Evolutionary conservation across 2,329 filamentous ascomycete species (phyloP), one percentile per base, ranked within the genome.

Genomic region (Colletotrichum salicis): DNA sequence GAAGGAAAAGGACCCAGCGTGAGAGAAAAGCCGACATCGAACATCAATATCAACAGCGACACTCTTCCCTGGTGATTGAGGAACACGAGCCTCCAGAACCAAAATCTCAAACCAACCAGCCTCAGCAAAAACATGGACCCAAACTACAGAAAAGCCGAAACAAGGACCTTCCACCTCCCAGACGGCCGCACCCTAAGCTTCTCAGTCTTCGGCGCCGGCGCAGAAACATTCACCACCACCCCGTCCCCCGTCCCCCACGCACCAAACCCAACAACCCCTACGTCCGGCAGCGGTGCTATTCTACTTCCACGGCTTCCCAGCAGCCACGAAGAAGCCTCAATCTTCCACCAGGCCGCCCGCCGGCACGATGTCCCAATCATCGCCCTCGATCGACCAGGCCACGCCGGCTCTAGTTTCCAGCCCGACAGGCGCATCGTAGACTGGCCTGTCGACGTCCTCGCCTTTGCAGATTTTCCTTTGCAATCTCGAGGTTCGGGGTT

Each of bases 111-210:
- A 48, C 22, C 19, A 45, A 35, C 7, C 24, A 19, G 7, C 4
- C 35, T n/a, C 7, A 19, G 7, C 24, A 3, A n/a, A 6, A 12
- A 22, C 7, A 60, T 45, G 24, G 35, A 27, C 13, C 58, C 13
- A 19, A 60, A 13, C 13, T 48, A n/a, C 58, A 12, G 7, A 15
- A 64, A 13, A 11, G 60, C 24, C 10, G n/a, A 31, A 6, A 51
- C 19, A 8, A 31, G 27, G 5, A 33, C 13, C 12, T 11, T 61
- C 13, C 15, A 35, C 15, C 66, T 69, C 19, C 37, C 56, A 22
- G 66, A 72, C 41, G 61, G 24, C 15, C 61, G 66, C 6, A 35
- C 22, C 22, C 29, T 65, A 12, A 33, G 37, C 27, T 72, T 61
- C 13, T 51, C 55, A 15, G 41, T 41, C 27, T 65, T 51, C 15